These are phyloP conservation scores for Wickerhamiella cacticola DNA, from an alignment of 805 yeast species.

Conservation along the genomic window DNA sequence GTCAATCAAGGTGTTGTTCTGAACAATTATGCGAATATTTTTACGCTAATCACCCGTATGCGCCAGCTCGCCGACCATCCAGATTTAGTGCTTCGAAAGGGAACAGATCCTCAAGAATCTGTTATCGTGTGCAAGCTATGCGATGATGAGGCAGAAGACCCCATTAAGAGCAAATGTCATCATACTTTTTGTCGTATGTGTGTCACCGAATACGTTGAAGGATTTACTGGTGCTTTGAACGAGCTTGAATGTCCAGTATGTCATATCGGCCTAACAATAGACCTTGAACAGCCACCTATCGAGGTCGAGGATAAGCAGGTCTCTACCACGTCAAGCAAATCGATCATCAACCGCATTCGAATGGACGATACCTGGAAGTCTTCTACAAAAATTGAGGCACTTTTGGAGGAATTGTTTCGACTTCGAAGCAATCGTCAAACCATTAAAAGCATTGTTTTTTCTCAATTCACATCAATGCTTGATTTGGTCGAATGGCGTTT, in stretches of 20 bases:
- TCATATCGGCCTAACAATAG: conserved; percentile 85
- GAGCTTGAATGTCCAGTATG: conserved; percentile 88
- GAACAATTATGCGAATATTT: conserved; percentile 93
- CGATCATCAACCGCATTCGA: conserved; percentile 77
- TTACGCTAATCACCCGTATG: conserved; percentile 92
- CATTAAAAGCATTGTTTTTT: conserved; percentile 89
- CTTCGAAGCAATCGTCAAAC: conserved; percentile 78
- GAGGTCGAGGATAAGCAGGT: conserved; percentile 48
- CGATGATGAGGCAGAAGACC: conserved; percentile 97
- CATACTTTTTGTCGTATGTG: conserved; percentile 91
- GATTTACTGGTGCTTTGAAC: conserved; percentile 44
- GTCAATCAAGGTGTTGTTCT: conserved; percentile 95
- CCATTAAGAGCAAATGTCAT: conserved; percentile 87
- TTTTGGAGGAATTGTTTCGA: conserved; percentile 83
- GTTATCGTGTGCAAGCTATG: conserved; percentile 81
- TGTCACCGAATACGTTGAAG: conserved; percentile 76
- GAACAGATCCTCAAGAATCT: conserved; percentile 34
- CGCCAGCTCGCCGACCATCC: conserved; percentile 98
- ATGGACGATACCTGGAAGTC: conserved; percentile 82
- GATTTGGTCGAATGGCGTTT: conserved; percentile 94
- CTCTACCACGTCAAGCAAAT: conserved; percentile 27
- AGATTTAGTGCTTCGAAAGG: conserved; percentile 71
- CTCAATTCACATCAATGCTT: conserved; percentile 93
- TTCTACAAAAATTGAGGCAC: conserved; percentile 91
- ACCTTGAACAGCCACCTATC: conserved; percentile 72